Conservation (phyloP, 371 early-diverging fungal genomes). For the Phascolomyces articulosus region DNA sequence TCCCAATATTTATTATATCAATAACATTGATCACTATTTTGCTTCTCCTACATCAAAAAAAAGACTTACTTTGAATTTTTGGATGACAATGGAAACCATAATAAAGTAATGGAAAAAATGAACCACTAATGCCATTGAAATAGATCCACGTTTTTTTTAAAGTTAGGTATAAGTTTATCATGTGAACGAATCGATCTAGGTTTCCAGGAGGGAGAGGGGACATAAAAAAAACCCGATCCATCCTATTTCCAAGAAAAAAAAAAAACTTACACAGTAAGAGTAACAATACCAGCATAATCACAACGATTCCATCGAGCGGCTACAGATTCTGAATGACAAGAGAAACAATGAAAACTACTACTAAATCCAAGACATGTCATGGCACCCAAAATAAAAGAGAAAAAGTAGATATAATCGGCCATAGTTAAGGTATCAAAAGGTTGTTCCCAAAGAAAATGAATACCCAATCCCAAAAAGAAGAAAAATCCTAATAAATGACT, state of each 20-base stretch:
- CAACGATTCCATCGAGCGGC: slow-evolving; percentile 76
- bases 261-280: slow-evolving; percentile 73
- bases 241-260: not conserved
- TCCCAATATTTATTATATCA: not conserved
- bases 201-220: not conserved
- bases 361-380: slow-evolving; percentile 81
- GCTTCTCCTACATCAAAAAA: too few relatives aligned
- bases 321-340: slow-evolving; percentile 85
- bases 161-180: too few relatives aligned
- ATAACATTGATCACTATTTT: not conserved
- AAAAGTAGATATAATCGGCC: slow-evolving; percentile 68
- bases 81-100: slow-evolving; percentile 60
- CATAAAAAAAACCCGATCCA: too few relatives aligned
- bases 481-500: slow-evolving; percentile 81
- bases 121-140: slow-evolving; percentile 51
- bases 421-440: slow-evolving; percentile 53
- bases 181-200: too few relatives aligned
- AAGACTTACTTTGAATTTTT: slow-evolving; percentile 25
- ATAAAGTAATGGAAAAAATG: slow-evolving; percentile 75
- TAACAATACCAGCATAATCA: slow-evolving; percentile 93
- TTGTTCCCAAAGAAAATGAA: slow-evolving; percentile 47
- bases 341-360: slow-evolving; percentile 81
- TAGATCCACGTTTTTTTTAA: too few relatives aligned
- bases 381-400: slow-evolving; percentile 61
- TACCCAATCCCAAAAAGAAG: slow-evolving; percentile 40